Base-by-base conservation (phyloP, 148 eudicot species). In the Diospyros lotus region DNA sequence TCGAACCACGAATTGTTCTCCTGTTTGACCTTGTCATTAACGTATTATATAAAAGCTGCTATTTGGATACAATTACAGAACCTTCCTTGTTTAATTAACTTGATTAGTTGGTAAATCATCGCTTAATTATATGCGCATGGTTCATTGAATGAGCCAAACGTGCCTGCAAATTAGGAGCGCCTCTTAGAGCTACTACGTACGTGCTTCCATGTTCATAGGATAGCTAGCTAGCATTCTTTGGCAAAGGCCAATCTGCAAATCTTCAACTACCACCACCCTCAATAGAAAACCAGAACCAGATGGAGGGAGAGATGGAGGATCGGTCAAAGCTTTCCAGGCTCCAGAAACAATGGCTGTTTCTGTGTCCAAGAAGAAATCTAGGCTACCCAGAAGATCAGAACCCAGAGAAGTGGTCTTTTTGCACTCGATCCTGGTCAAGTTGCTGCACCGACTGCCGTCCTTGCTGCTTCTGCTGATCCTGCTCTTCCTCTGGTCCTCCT, bases 401-500 rank as follows among this genome's bases (percentile, higher is more conserved):
- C 42, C 71, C 15, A 68, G 73, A 65, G 75, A 79, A 17, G 48
- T 14, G 3, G 13, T 71, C 69, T 76, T 72, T 83, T 73, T 43
- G 5, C 63, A 61, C 42, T 82, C 89, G 7, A 40, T 73, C 58
- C 55, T 80, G 42, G 68, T 65, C 10, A 87, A 73, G 51, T 17
- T 77, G 0, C 28, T 83, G 2, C 70, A 14, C 76, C 78, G 83
- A 46, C n/a, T 85, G 41, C 88, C 89, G 0, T 58, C 75, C 8
- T 73, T 76, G 1, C 73, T 86, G 11, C 63, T 92, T 61, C 76
- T 92, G 56, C 65, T 92, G 54, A 40, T 84, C 78, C 61, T 92
- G 18, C 60, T 90, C 72, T 90, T 83, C 58, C 62, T 92, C 4
- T 92, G 91, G 92, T 87, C 90, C 62, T 88, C 87, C 70, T 78